Evolutionary conservation across 805 yeast genomes (phyloP), one percentile per base, ranked within the genome.

Genomic region (Metschnikowia anglica): DNA sequence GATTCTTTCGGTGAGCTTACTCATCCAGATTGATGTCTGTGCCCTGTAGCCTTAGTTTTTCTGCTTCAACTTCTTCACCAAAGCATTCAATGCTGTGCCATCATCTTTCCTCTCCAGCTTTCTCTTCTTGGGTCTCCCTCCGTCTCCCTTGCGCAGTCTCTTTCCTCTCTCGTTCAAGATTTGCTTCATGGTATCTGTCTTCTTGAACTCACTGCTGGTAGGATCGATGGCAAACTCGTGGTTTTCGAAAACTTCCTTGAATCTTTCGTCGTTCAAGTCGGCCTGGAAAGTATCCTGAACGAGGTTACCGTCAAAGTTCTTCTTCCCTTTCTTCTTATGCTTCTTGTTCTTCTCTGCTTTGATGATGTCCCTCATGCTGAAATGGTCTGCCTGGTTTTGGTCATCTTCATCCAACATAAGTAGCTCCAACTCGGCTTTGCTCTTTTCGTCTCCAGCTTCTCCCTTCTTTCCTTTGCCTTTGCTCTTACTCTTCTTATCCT

Each of bases 201-300:
- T 80, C 68, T 86, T 89, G 73, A 79, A 91, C 61, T 88, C 96
- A n/a, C 95, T 85, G 58, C 76, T 81, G 16, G 95, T 83, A 17
- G 97, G 95, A 65, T 95, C 99, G 60, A 95, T 89, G 10, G 97
- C 97, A 65, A 80, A 93, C 48, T 85, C 93, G 49, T 87, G 96
- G 48, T 80, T 83, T 56, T 88, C 88, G 58, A 83, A 88, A 50
- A 89, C 72, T 51, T 85, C 95, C 35, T 75, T 75, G 72, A 93
- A 93, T 68, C 99, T 83, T 12, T 85, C 81, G 72, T 93, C 99
- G 31, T 72, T 70, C 56, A 87, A 77, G 56, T 88, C 89, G 33
- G 89, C 77, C 51, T 76, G 71, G 63, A 86, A 83, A 21, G 63
- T 67, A 36, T 70, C 79, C 46, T 69, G 78, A 4, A 56, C 52